These are phyloP conservation scores for Boechera divaricarpa DNA, from an alignment of 345 rosid genomes.

Conservation along the genomic window DNA sequence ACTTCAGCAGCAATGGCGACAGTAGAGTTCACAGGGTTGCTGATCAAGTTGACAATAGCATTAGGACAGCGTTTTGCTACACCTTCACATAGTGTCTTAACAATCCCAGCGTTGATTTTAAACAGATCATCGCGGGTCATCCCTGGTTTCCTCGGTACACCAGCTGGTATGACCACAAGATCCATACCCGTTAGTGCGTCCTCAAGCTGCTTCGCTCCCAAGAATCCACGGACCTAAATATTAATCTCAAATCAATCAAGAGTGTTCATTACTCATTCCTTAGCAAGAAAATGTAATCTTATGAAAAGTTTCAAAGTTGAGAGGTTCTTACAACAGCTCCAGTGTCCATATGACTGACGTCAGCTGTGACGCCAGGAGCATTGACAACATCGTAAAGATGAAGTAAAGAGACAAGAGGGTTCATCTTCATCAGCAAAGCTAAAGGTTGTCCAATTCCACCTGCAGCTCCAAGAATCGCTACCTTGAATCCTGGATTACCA, in stretches of 20 bases:
- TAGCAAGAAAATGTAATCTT: not conserved
- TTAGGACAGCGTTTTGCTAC: slow-evolving; percentile 72
- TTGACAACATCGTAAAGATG: slow-evolving; percentile 87
- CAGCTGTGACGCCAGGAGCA: slow-evolving; percentile 88
- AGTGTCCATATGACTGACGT: slow-evolving; percentile 89
- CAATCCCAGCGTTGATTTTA: slow-evolving; percentile 92
- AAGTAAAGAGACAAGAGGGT: slow-evolving; percentile 83
- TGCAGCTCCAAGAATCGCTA: slow-evolving; percentile 81
- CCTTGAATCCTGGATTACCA: slow-evolving; percentile 77
- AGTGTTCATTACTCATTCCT: not conserved
- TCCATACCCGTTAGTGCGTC: slow-evolving; percentile 81
- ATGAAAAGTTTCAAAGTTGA: not conserved
- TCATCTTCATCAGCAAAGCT: slow-evolving; percentile 71
- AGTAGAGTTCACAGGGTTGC: slow-evolving; percentile 89
- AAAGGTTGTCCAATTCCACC: slow-evolving; percentile 84
- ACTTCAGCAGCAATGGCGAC: slow-evolving; percentile 88
- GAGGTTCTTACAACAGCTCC: slow-evolving; percentile 71
- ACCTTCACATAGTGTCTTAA: slow-evolving; percentile 77
- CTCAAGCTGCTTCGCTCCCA: slow-evolving; percentile 79
- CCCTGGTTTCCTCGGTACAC: slow-evolving; percentile 89
- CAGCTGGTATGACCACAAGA: slow-evolving; percentile 89
- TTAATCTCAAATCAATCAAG: slow-evolving; percentile 16
- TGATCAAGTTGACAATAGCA: slow-evolving; percentile 79
- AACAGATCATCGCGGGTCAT: slow-evolving; percentile 92
- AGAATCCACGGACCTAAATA: slow-evolving; percentile 76